Evolutionary conservation across 441 rosid species (phyloP), one percentile per base, ranked within the genome.

Genomic region (Francoa sonchifolia): DNA sequence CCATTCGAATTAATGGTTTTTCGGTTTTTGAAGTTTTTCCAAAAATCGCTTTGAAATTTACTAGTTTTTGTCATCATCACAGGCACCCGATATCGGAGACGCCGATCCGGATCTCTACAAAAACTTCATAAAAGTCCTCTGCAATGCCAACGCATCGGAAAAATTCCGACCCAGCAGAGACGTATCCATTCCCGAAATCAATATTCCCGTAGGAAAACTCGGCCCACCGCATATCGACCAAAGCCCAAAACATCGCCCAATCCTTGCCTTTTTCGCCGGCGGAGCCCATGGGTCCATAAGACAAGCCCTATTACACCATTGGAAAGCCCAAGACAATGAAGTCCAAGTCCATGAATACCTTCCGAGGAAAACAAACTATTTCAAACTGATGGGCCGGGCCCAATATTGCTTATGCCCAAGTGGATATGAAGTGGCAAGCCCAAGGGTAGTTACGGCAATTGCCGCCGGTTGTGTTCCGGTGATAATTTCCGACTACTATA

Each of bases 391-490:
- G 81, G 57, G 76, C 16, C 51, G 26, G 28, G 63, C 72, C 48
- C 75, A 63, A 68, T 79, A 63, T 50, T 82, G 94, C 51, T 35
- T 82, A n/a, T 82, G 96, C 63, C 94, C 96, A 0, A 82, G 94
- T 25, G 87, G 96, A 16, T 77, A 61, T 43, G 90, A 86, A 48
- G 90, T 82, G 0, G 96, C 96, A 0, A 86, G 96, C 34, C 94
- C 90, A 6, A 67, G 94, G 52, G 46, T 79, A 13, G 74, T 68
- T 0, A 90, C 82, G 53, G 53, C 94, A 0, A 51, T 82, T 14
- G 40, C 56, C 30, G 50, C 83, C 0, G 92, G 80, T 5, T 87
- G 89, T 8, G 76, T 87, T 7, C 94, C 94, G 0, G 89, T 82
- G n/a, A 61, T 82, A n/a, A 32, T 87, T 18, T 73, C 89, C 0